These are phyloP conservation scores for Eucalyptus polyanthemos DNA, from an alignment of 345 rosid genomes.

Conservation along the genomic window DNA sequence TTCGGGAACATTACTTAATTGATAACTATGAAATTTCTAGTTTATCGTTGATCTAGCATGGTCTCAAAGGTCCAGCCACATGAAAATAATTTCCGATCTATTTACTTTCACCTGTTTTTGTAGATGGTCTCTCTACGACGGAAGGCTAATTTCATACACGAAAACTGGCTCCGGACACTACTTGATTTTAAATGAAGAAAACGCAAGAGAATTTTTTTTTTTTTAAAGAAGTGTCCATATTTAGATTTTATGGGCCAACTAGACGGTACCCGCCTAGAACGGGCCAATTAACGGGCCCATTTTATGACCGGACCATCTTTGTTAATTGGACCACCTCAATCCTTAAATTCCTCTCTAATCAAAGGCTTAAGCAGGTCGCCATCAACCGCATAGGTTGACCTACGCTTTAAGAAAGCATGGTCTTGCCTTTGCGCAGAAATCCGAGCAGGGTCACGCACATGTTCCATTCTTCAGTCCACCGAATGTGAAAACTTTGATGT, in stretches of 20 bases:
- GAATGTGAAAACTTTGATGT: background rate
- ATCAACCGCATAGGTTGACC: background rate
- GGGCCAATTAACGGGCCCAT: background rate
- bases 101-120: background rate
- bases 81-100: background rate
- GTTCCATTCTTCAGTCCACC: background rate
- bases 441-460: background rate
- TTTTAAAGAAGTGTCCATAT: background rate
- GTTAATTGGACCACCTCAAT: background rate
- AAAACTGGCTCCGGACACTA: background rate
- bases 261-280: background rate
- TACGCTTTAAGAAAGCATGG: background rate
- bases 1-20: accelerated
- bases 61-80: background rate
- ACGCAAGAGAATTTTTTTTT: background rate
- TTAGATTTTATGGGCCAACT: background rate
- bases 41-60: background rate
- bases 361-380: background rate
- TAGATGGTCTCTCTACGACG: background rate
- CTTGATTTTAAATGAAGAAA: background rate
- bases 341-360: background rate
- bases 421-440: background rate
- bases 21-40: background rate
- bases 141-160: background rate
- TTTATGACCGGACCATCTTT: background rate